Conservation (phyloP, 805 yeast species). For the Wickerhamomyces strasburgensis region DNA sequence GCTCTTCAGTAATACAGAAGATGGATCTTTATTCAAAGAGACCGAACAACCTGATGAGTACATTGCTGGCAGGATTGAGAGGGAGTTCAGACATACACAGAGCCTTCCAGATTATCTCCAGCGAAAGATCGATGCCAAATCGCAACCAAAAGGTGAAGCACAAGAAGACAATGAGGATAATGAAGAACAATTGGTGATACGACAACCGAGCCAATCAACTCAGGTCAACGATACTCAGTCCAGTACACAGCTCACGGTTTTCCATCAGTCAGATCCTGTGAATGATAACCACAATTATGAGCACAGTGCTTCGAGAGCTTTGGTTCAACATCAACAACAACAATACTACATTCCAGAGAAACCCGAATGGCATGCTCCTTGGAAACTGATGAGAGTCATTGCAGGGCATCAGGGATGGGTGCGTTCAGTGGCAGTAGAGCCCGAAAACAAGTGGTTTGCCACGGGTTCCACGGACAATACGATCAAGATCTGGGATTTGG, state of each 20-base stretch:
- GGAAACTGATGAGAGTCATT: slow-evolving; percentile 70
- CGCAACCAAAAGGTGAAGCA: neutral
- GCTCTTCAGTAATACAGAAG: slow-evolving; percentile 9
- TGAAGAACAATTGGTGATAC: slow-evolving; percentile 5
- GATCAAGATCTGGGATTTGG: slow-evolving; percentile 88
- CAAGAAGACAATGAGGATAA: slow-evolving; percentile 7
- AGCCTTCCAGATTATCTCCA: slow-evolving; percentile 28
- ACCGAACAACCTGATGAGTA: slow-evolving; percentile 24
- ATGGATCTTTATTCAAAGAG: neutral
- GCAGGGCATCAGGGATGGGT: slow-evolving; percentile 96
- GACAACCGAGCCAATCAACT: too few relatives aligned
- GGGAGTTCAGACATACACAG: slow-evolving; percentile 25
- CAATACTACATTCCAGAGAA: slow-evolving; percentile 15
- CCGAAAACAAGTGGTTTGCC: slow-evolving; percentile 85
- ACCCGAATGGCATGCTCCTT: slow-evolving; percentile 50
- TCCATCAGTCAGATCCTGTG: too few relatives aligned
- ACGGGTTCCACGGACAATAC: slow-evolving; percentile 89
- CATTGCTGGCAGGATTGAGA: slow-evolving; percentile 24
- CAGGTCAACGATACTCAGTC: slow-evolving; percentile 9
- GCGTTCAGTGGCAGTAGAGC: slow-evolving; percentile 74
- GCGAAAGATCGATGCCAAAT: slow-evolving; percentile 16
- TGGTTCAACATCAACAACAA: slow-evolving; percentile 12
- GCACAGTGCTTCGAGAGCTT: slow-evolving; percentile 10
- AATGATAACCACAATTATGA: slow-evolving; percentile 6
- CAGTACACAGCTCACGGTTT: slow-evolving; percentile 1